Evolutionary conservation across 177 flowering plant species (phyloP).

Genomic region (Vitis hybrid): DNA sequence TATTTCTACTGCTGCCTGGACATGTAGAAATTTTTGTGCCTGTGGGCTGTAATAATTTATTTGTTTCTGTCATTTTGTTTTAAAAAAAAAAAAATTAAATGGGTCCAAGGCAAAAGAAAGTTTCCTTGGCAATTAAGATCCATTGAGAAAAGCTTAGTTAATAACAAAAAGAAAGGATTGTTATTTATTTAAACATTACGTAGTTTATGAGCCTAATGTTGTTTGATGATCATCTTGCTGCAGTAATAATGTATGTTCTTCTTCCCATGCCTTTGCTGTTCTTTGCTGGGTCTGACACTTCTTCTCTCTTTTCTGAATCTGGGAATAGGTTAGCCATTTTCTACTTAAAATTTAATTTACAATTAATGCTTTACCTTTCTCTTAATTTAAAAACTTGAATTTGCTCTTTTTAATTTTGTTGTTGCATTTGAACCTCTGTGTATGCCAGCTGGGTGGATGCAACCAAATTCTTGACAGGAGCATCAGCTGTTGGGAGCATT

Average conservation of each 20-base stretch:
- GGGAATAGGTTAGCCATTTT: slow-evolving; percentile 43
- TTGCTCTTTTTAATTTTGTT: neutral
- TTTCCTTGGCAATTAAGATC: neutral
- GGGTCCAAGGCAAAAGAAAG: neutral
- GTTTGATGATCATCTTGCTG: slow-evolving; percentile 17
- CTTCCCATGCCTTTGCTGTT: slow-evolving; percentile 90
- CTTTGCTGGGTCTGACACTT: slow-evolving; percentile 61
- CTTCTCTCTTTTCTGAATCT: slow-evolving; percentile 49
- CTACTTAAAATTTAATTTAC: neutral
- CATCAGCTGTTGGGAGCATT: slow-evolving; percentile 82
- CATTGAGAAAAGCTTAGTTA: neutral
- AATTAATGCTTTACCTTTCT: neutral
- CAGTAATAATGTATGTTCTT: slow-evolving; percentile 80
- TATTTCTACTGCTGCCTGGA: no score
- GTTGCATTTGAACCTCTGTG: neutral
- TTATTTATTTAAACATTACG: no score
- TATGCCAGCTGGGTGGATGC: slow-evolving; percentile 75
- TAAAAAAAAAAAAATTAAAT: no score
- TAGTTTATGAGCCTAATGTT: neutral
- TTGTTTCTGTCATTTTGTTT: no score
- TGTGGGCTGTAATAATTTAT: no score
- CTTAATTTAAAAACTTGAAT: no score
- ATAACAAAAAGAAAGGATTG: neutral
- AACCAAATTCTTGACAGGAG: slow-evolving; percentile 89
- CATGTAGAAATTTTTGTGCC: no score